Evolutionary conservation across 2,329 filamentous ascomycete genomes (phyloP).

Genomic region (Alternaria brassicae): DNA sequence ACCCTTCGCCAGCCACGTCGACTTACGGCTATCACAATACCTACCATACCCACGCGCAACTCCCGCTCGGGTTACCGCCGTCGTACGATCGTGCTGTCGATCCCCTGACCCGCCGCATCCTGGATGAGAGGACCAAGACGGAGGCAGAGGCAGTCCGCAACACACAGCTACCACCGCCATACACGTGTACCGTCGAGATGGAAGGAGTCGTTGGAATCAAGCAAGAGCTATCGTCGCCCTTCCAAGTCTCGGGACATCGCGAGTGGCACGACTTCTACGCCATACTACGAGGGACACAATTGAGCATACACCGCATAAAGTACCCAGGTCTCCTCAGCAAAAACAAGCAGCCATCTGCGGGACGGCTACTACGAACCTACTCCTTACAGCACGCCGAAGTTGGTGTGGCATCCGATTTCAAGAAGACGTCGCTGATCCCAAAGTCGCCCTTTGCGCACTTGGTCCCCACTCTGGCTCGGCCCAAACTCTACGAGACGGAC

Average conservation of each 20-base stretch:
- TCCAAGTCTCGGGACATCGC: conserved; percentile 66
- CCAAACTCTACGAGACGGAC: conserved; percentile 55
- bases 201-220: conserved; percentile 59
- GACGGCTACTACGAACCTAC: conserved; percentile 69
- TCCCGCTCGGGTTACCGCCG: conserved; percentile 39
- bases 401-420: conserved; percentile 75
- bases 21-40: conserved; percentile 54
- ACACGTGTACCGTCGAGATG: conserved; percentile 47
- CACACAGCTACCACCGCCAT: conserved; percentile 40
- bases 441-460: conserved; percentile 56
- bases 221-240: conserved; percentile 71
- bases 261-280: conserved; percentile 71
- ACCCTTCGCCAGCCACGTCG: conserved; percentile 29
- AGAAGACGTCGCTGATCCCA: conserved; percentile 60
- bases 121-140: conserved; percentile 31
- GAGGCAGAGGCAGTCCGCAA: conserved; percentile 26
- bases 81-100: conserved; percentile 42
- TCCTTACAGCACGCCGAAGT: conserved; percentile 77
- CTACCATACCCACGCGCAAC: conserved; percentile 49
- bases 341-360: conserved; percentile 61
- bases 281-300: conserved; percentile 70
- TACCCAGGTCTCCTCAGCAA: conserved; percentile 56
- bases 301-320: conserved; percentile 71
- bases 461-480: conserved; percentile 50
- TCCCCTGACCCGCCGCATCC: conserved; percentile 24